A percentile compares a stretch with the other conserved stretches of the same genome.
These are phyloP conservation scores for Phaeotremella skinneri DNA, from an alignment of 768 basidiomycete species.

Conservation along the genomic window DNA sequence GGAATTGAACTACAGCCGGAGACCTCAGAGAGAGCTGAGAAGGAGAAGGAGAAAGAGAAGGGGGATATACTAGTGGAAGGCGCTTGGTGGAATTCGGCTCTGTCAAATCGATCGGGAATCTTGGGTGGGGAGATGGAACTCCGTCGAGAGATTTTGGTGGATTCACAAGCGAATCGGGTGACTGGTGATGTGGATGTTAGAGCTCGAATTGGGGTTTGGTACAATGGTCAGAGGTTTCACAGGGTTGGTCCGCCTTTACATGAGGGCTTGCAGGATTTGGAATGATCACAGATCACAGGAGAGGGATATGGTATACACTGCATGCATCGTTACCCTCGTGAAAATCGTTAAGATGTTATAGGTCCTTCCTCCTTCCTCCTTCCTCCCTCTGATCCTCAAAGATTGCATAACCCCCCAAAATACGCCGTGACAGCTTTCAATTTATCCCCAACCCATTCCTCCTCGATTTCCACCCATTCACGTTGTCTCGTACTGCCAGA, in stretches of 20 bases:
- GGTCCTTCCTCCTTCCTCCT: no score
- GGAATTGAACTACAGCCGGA: no score
- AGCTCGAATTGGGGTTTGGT: conserved; percentile 22
- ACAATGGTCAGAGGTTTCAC: conserved; percentile 16
- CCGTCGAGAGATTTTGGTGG: conserved; percentile 60
- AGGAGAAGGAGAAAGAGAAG: conserved; percentile 5
- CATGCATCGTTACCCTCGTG: not conserved
- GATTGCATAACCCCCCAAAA: conserved; percentile 68
- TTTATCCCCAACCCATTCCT: conserved; percentile 93
- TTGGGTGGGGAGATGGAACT: conserved; percentile 64
- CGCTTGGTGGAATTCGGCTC: conserved; percentile 68
- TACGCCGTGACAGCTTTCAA: conserved; percentile 93
- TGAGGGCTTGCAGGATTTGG: not conserved
- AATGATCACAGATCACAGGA: no score
- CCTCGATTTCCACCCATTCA: conserved; percentile 84
- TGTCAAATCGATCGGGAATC: conserved; percentile 60
- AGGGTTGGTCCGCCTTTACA: conserved; percentile 19
- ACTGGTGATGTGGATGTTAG: conserved; percentile 15
- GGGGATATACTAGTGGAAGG: conserved; percentile 54
- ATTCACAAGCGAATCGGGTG: not conserved
- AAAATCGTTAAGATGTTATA: no score
- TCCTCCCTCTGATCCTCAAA: conserved; percentile 3
- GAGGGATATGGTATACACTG: not conserved
- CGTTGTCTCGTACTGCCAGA: conserved; percentile 21
- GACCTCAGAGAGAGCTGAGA: conserved; percentile 14